Percentiles rank a stretch among this genome's conserved stretches.
phyloP scores from a whole-genome alignment of 805 yeast genomes.

The Candida khao-thaluensis region DNA sequence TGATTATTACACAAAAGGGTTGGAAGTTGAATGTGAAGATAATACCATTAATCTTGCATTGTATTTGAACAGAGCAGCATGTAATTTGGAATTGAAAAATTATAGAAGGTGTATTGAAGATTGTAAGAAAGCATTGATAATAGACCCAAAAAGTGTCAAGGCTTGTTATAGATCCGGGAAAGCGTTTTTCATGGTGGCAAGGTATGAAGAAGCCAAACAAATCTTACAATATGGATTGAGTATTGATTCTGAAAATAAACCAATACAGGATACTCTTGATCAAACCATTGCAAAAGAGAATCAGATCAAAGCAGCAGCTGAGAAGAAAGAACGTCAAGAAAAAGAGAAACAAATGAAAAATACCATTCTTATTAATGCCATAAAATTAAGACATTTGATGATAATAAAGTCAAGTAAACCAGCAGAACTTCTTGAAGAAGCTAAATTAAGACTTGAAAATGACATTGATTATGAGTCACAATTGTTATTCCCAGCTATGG shows the following conservation, averaged over 20 bases:
- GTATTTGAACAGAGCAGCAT: constrained; percentile 83
- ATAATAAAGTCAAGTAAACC: constrained; percentile 52
- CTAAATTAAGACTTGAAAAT: constrained; percentile 60
- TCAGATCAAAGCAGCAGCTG: constrained; percentile 26
- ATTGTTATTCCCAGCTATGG: constrained; percentile 74
- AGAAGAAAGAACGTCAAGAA: constrained; percentile 34
- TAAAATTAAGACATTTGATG: constrained; percentile 56
- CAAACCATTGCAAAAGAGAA: constrained; percentile 42
- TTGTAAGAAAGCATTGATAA: constrained; percentile 65
- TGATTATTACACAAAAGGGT: constrained; percentile 74
- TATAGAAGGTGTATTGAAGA: constrained; percentile 85
- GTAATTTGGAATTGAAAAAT: constrained; percentile 82
- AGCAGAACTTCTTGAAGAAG: constrained; percentile 52
- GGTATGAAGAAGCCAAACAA: constrained; percentile 68
- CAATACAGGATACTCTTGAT: constrained; percentile 48
- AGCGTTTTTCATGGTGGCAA: constrained; percentile 70
- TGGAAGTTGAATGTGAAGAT: constrained; percentile 66
- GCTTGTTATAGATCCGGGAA: constrained; percentile 84
- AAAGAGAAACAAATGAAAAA: constrained; percentile 42
- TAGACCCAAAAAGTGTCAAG: constrained; percentile 71
- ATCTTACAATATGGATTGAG: constrained; percentile 64
- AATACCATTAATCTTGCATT: constrained; percentile 57
- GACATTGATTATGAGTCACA: constrained; percentile 70
- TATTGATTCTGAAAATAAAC: constrained; percentile 57
- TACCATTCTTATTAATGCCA: constrained; percentile 54